Evolutionary conservation across 1,284 basidiomycete genomes (phyloP).

Genomic region (Moesziomyces globuligerus): DNA sequence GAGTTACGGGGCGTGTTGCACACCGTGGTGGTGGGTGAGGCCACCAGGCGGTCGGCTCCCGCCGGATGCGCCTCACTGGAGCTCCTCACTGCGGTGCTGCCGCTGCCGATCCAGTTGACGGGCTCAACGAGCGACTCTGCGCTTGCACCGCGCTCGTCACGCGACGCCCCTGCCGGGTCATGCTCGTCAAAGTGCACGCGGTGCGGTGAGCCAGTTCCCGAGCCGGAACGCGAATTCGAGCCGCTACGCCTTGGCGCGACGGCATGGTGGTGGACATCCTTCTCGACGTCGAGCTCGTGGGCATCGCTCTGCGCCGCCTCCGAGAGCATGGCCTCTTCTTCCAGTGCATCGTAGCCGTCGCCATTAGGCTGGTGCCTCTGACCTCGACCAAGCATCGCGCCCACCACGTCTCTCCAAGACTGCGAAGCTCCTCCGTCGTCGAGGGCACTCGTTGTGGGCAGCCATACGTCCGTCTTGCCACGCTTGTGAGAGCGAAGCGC

Average conservation of each 20-base stretch:
- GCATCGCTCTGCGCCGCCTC: slow-evolving; percentile 31
- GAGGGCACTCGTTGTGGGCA: slow-evolving; percentile 2
- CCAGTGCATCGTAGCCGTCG: slow-evolving; percentile 39
- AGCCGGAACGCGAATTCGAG: slow-evolving; percentile 8
- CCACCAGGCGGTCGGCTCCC: slow-evolving; percentile 8
- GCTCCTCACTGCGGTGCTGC: slow-evolving; percentile 25
- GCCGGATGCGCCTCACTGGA: neutral
- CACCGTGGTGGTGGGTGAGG: slow-evolving; percentile 44
- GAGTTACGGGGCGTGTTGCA: slow-evolving; percentile 50
- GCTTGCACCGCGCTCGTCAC: slow-evolving; percentile 13
- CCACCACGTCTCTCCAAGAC: slow-evolving; percentile 24
- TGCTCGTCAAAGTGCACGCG: slow-evolving; percentile 45
- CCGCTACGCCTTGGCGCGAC: slow-evolving; percentile 6
- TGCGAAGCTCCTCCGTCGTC: neutral
- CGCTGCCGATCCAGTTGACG: slow-evolving; percentile 35
- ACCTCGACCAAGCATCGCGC: slow-evolving; percentile 17
- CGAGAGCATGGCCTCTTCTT: slow-evolving; percentile 37
- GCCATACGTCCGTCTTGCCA: slow-evolving; percentile 2
- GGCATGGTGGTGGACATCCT: slow-evolving; percentile 12
- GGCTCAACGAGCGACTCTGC: slow-evolving; percentile 27
- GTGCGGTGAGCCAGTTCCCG: slow-evolving; percentile 31
- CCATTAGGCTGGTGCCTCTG: slow-evolving; percentile 2
- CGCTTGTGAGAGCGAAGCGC: slow-evolving; percentile 13
- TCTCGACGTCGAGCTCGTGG: slow-evolving; percentile 29
- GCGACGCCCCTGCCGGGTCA: neutral